A percentile compares a stretch with the other conserved stretches of the same genome.
phyloP scores from a whole-genome alignment of 306 rosid genomes.

The Amphicarpaea edgeworthii region DNA sequence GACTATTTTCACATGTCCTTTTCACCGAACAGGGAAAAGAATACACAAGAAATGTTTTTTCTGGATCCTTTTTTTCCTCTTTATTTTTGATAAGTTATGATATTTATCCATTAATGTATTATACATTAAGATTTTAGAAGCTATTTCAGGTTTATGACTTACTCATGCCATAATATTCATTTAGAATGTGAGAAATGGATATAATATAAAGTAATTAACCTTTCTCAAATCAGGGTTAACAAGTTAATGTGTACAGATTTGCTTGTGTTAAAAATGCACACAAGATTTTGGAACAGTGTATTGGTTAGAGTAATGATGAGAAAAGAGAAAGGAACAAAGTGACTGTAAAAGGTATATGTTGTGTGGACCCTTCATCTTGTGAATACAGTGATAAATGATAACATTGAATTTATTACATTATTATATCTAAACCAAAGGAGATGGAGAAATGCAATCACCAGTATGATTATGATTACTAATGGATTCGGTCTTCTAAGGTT shows the following conservation, averaged over 20 bases:
- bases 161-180: neutral
- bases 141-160: neutral
- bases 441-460: no score
- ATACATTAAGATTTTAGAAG: neutral
- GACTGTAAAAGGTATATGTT: neutral
- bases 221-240: neutral
- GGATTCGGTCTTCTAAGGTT: no score
- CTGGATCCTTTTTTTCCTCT: neutral
- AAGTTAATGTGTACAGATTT: neutral
- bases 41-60: neutral
- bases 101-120: neutral
- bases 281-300: neutral
- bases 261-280: neutral
- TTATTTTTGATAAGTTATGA: neutral
- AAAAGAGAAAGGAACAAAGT: neutral
- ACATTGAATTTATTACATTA: neutral
- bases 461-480: no score
- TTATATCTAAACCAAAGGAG: neutral
- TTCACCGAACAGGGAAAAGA: conserved; percentile 15
- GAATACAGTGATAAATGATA: neutral
- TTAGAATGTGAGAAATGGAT: neutral
- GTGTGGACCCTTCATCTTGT: neutral
- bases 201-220: neutral
- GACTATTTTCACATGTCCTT: conserved; percentile 13
- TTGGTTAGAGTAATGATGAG: conserved; percentile 6